These are phyloP conservation scores for Boletus subparvulus DNA, from an alignment of 768 basidiomycete genomes.

Conservation along the genomic window DNA sequence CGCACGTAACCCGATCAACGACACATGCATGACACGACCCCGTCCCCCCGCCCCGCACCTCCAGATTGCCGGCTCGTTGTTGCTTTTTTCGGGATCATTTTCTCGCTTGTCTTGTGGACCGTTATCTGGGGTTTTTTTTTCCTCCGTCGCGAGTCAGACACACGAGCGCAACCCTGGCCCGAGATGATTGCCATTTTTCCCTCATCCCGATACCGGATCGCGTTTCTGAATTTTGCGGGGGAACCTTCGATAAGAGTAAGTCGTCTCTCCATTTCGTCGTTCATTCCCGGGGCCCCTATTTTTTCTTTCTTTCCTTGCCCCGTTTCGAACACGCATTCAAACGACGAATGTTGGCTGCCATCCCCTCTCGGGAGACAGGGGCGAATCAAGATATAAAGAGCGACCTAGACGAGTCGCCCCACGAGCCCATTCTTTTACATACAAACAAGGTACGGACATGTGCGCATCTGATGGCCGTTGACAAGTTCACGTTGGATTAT, in stretches of 20 bases:
- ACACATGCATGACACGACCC: background rate
- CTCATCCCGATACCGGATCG: background rate
- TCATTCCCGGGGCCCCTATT: constrained; percentile 11
- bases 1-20: constrained; percentile 6
- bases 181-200: background rate
- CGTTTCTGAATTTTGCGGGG: background rate
- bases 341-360: background rate
- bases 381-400: background rate
- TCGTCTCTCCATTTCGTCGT: background rate
- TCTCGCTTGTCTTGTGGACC: constrained; percentile 2
- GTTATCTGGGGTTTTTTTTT: background rate
- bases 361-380: background rate
- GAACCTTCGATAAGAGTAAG: background rate
- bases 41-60: constrained; percentile 1
- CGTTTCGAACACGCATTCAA: background rate
- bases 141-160: background rate
- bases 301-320: background rate
- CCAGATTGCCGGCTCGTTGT: constrained; percentile 7
- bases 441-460: constrained; percentile 8
- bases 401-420: background rate
- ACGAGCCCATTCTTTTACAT: constrained; percentile 11
- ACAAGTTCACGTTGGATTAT: constrained; percentile 14
- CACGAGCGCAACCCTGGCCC: background rate
- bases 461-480: constrained; percentile 24
- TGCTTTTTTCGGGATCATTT: background rate